phyloP scores from a whole-genome alignment of 257 asterid genomes.

The Scutellaria minor region DNA sequence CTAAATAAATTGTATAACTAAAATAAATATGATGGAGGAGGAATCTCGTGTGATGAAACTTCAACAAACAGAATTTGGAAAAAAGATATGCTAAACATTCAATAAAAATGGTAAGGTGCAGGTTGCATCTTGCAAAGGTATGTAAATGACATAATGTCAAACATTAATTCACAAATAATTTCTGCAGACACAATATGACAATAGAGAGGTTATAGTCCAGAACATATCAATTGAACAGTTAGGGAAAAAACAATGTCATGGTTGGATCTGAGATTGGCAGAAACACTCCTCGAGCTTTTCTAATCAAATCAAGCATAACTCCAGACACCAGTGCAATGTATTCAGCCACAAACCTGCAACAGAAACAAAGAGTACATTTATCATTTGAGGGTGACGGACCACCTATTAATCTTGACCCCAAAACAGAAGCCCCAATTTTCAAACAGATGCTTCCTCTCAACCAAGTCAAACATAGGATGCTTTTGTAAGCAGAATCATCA shows the following conservation, averaged over 20 bases:
- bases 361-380: constrained; percentile 53
- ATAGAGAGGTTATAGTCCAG: constrained; percentile 66
- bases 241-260: constrained; percentile 52
- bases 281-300: constrained; percentile 48
- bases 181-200: constrained; percentile 37
- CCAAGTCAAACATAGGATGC: constrained; percentile 40
- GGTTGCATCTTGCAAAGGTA: constrained; percentile 33
- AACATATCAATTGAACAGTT: constrained; percentile 70
- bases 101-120: constrained; percentile 22
- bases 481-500: constrained; percentile 40
- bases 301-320: constrained; percentile 51
- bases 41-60: constrained; percentile 28
- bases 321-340: constrained; percentile 46
- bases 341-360: constrained; percentile 73
- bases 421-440: constrained; percentile 41
- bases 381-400: constrained; percentile 49
- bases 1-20: neutral
- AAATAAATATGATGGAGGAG: constrained; percentile 22
- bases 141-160: constrained; percentile 24
- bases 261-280: constrained; percentile 51
- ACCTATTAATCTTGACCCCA: constrained; percentile 45
- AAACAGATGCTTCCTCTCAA: constrained; percentile 36
- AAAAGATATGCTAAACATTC: constrained; percentile 15
- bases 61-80: constrained; percentile 29
- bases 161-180: constrained; percentile 33